Evolutionary conservation across 2,329 filamentous ascomycete genomes (phyloP).

Genomic region (Pseudogymnoascus sp.): DNA sequence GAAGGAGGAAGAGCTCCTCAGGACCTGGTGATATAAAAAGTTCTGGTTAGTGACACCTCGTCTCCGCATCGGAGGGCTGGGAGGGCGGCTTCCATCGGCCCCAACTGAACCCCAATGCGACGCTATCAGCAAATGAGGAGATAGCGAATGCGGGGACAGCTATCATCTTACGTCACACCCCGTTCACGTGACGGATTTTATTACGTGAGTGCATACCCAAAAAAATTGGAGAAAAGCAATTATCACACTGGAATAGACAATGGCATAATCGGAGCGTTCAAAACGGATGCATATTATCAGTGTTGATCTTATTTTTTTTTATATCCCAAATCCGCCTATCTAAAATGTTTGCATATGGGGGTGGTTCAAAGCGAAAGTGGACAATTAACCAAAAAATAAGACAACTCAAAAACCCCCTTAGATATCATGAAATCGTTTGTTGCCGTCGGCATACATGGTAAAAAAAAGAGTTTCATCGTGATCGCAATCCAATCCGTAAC

Average conservation of each 20-base stretch:
- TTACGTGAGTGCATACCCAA: background rate
- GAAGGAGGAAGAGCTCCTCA: background rate
- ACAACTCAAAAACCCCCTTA: background rate
- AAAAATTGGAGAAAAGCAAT: constrained; percentile 4
- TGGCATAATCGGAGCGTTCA: no score
- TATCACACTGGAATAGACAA: background rate
- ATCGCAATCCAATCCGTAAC: constrained; percentile 4
- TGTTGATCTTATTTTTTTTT: constrained; percentile 4
- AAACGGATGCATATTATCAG: background rate
- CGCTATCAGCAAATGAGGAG: constrained; percentile 7
- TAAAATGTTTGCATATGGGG: background rate
- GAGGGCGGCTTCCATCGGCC: background rate
- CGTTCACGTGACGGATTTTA: background rate
- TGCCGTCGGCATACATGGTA: background rate
- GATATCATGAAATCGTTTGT: background rate
- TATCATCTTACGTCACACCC: constrained; percentile 9
- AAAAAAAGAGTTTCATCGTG: background rate
- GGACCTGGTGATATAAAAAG: background rate
- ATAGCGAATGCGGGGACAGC: constrained; percentile 8
- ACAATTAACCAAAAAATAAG: background rate
- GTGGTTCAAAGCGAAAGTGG: background rate
- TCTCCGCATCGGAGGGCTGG: background rate
- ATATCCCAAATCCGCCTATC: background rate
- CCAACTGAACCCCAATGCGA: background rate
- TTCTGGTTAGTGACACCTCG: background rate